Evolutionary conservation across 1,284 basidiomycete genomes (phyloP).

Genomic region (Cystobasidium sp.): DNA sequence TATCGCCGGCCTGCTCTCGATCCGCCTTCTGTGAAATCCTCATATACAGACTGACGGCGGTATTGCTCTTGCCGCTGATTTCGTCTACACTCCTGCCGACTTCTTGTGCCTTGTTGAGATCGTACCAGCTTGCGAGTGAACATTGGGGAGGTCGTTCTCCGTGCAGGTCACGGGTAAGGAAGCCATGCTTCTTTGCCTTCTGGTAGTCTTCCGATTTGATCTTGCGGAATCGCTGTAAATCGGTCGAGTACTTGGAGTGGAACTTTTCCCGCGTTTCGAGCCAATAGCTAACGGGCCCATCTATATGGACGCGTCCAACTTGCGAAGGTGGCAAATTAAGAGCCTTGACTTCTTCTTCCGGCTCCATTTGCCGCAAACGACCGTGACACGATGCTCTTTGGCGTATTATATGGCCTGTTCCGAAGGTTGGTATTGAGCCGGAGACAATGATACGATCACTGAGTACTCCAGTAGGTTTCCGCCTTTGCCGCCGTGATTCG

Average conservation of each 20-base stretch:
- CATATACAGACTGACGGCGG: slow-evolving; percentile 35
- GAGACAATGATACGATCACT: slow-evolving; percentile 30
- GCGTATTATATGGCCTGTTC: slow-evolving; percentile 68
- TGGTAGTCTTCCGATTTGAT: slow-evolving; percentile 52
- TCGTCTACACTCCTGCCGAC: slow-evolving; percentile 49
- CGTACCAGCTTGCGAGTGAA: slow-evolving; percentile 54
- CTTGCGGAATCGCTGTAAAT: slow-evolving; percentile 53
- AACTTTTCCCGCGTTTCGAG: slow-evolving; percentile 54
- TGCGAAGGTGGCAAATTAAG: slow-evolving; percentile 68
- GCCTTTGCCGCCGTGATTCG: not conserved
- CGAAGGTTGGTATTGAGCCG: slow-evolving; percentile 30
- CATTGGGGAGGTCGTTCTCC: slow-evolving; percentile 55
- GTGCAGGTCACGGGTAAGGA: slow-evolving; percentile 55
- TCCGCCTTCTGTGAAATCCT: slow-evolving; percentile 41
- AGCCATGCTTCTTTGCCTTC: slow-evolving; percentile 54
- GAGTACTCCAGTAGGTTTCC: slow-evolving; percentile 10
- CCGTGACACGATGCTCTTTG: slow-evolving; percentile 84
- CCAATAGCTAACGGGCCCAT: slow-evolving; percentile 53
- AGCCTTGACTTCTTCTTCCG: slow-evolving; percentile 67
- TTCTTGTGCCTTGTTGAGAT: slow-evolving; percentile 52
- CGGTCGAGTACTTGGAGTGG: slow-evolving; percentile 55
- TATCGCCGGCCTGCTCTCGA: slow-evolving; percentile 48
- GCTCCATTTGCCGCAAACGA: slow-evolving; percentile 75
- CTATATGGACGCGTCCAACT: slow-evolving; percentile 58
- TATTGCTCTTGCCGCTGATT: slow-evolving; percentile 29